These are phyloP conservation scores for Starmerella gropengiesseri DNA, from an alignment of 805 yeast genomes.

Conservation along the genomic window DNA sequence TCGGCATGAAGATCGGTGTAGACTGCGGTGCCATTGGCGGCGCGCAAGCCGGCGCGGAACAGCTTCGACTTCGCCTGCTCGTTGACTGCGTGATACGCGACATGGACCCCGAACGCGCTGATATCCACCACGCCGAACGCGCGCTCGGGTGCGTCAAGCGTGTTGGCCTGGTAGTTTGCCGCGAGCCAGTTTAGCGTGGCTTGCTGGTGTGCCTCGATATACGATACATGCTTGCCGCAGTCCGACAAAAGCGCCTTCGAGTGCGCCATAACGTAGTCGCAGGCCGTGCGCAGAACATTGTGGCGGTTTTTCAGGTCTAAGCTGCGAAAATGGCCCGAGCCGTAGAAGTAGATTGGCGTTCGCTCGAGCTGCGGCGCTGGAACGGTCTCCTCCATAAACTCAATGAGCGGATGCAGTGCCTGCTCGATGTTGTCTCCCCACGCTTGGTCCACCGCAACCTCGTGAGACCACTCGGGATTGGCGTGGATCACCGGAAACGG, in stretches of 20 bases:
- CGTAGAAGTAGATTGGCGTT: slow-evolving; percentile 59
- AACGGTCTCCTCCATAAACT: slow-evolving; percentile 39
- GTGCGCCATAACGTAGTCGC: slow-evolving; percentile 38
- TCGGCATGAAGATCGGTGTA: slow-evolving; percentile 12
- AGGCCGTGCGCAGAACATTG: slow-evolving; percentile 38
- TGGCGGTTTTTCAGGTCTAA: slow-evolving; percentile 41
- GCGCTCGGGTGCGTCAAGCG: slow-evolving; percentile 36
- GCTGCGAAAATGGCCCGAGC: slow-evolving; percentile 59
- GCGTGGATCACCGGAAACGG: slow-evolving; percentile 34
- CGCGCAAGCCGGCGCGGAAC: slow-evolving; percentile 11
- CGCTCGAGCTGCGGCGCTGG: slow-evolving; percentile 50
- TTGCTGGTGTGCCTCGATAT: slow-evolving; percentile 54
- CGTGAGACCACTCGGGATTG: slow-evolving; percentile 32
- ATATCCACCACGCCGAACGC: slow-evolving; percentile 28
- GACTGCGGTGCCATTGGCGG: slow-evolving; percentile 1
- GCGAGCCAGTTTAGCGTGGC: slow-evolving; percentile 62
- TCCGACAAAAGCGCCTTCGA: slow-evolving; percentile 50
- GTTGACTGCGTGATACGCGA: slow-evolving; percentile 2
- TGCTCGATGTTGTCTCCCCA: slow-evolving; percentile 38
- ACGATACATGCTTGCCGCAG: slow-evolving; percentile 47
- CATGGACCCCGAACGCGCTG: slow-evolving; percentile 3
- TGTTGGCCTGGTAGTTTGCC: slow-evolving; percentile 31
- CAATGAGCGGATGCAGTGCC: slow-evolving; percentile 41
- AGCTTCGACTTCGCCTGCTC: slow-evolving; percentile 4
- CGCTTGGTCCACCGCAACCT: slow-evolving; percentile 40